Base-by-base conservation (phyloP, 1,139 yeast species). In the Meyerozyma smithsonii region DNA sequence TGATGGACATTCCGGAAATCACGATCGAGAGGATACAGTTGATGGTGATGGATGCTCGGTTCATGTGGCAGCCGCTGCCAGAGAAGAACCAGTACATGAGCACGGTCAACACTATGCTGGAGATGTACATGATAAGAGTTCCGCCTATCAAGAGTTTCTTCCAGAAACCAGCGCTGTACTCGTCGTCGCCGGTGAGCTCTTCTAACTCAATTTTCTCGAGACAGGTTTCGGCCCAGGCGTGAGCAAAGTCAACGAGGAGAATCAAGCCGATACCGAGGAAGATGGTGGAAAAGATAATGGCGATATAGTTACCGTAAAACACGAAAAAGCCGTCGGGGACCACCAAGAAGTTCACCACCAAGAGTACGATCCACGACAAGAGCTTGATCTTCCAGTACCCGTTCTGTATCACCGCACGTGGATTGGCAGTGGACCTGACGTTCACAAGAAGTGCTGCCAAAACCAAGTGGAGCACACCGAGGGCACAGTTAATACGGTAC, bases 161-260 rank as follows among this genome's bases (percentile, higher is more conserved):
- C 98, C 98, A 92, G 50, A 86, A 75, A 3, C 69, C 62, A 4
- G 74, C 71, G 44, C 60, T 64, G 38, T 59, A 61, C 44, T 65
- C 73, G 25, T 45, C 53, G 21, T 47, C 53, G 11, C 74, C 74
- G 3, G 80, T 77, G 38, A 90, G 84, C 46, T 90, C 96, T 50
- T 85, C 94, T 49, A 77, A 72, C 59, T 92, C 97, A 37, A 92
- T 88, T 54, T 88, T 87, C 49, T 84, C 92, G 41, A 92, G 74
- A 58, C 98, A 94, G 8, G 85, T 87, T 55, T 94, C 99, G 0
- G 98, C 97, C 97, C 97, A 94, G 44, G 94, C 94, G 62, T 94
- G 98, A 10, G 98, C 97, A 71, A 89, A 92, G 61, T 94, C 98
- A 23, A 94, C 97, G 40, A 94, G 66, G 38, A 94, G 70, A 8